Evolutionary conservation across 108 stramenopile genomes (phyloP).

Genomic region (Skeletonema potamos): DNA sequence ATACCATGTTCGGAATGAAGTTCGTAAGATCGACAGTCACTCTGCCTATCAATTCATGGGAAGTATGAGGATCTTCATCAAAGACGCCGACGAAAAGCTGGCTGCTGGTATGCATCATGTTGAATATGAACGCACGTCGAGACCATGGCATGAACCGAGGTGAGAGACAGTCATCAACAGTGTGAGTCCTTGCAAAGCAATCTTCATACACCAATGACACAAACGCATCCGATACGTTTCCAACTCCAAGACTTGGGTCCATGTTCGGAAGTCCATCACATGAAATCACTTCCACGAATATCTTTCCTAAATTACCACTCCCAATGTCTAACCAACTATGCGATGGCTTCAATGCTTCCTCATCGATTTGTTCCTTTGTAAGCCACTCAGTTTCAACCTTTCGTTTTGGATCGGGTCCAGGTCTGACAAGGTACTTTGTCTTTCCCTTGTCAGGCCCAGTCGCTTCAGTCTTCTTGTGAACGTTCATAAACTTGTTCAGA

Average conservation of each 20-base stretch:
- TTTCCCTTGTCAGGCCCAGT: background rate
- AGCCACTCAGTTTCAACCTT: slow-evolving; percentile 72
- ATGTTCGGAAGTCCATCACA: slow-evolving; percentile 77
- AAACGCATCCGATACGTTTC: slow-evolving; percentile 82
- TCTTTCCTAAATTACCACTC: slow-evolving; percentile 61
- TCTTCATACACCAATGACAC: slow-evolving; percentile 77
- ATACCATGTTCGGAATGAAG: slow-evolving; percentile 59
- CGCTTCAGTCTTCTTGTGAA: slow-evolving; percentile 29
- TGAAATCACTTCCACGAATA: slow-evolving; percentile 69
- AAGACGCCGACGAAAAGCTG: slow-evolving; percentile 72
- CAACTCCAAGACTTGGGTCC: slow-evolving; percentile 55
- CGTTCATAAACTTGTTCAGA: slow-evolving; percentile 47
- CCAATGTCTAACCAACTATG: slow-evolving; percentile 71
- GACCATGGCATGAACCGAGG: slow-evolving; percentile 85
- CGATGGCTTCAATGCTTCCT: slow-evolving; percentile 51
- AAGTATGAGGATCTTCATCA: slow-evolving; percentile 51
- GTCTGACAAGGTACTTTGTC: slow-evolving; percentile 51
- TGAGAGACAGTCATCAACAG: slow-evolving; percentile 71
- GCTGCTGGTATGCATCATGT: slow-evolving; percentile 67
- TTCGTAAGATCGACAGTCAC: slow-evolving; percentile 74
- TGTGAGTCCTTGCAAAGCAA: slow-evolving; percentile 66
- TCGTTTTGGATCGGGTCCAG: slow-evolving; percentile 70
- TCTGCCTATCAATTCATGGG: slow-evolving; percentile 77
- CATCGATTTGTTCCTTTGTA: slow-evolving; percentile 56
- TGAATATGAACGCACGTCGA: slow-evolving; percentile 71